A percentile compares a stretch with the other conserved stretches of the same genome.
Conservation (phyloP, 1,284 basidiomycete species). For the Rhodofomes roseus region DNA sequence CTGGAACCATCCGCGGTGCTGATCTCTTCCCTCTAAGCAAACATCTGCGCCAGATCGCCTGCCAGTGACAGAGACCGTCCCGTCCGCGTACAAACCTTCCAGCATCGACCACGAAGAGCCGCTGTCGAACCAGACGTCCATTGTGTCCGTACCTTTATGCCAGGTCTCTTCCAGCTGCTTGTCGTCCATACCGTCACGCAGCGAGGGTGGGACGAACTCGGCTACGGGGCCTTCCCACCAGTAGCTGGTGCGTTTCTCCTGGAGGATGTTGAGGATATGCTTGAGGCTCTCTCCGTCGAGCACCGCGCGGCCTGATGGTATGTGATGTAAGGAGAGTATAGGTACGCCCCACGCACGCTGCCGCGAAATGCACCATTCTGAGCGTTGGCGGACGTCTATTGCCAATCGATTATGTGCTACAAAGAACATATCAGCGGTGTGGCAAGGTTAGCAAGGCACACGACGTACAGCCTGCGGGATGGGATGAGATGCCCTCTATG, state of each 20-base stretch:
- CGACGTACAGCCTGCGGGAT: slow-evolving; percentile 71
- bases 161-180: slow-evolving; percentile 44
- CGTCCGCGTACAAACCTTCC: slow-evolving; percentile 26
- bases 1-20: slow-evolving; percentile 99
- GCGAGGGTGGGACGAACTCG: slow-evolving; percentile 74
- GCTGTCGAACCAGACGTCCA: slow-evolving; percentile 99
- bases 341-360: slow-evolving; percentile 99
- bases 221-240: slow-evolving; percentile 92
- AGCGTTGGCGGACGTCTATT: slow-evolving; percentile 82
- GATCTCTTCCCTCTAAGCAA: slow-evolving; percentile 95
- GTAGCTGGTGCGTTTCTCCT: slow-evolving; percentile 69
- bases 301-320: slow-evolving; percentile 59
- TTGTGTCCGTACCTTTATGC: slow-evolving; percentile 86
- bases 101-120: slow-evolving; percentile 94
- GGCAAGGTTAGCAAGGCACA: not conserved
- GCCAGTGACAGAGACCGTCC: slow-evolving; percentile 4
- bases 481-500: slow-evolving; percentile 73
- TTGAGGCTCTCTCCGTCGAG: slow-evolving; percentile 68
- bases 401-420: slow-evolving; percentile 83
- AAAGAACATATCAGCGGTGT: slow-evolving; percentile 5
- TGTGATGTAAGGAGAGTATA: slow-evolving; percentile 85
- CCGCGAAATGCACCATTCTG: slow-evolving; percentile 99
- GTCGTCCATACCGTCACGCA: slow-evolving; percentile 39
- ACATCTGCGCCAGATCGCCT: slow-evolving; percentile 67
- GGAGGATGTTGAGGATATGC: slow-evolving; percentile 78